A percentile compares a stretch with the other conserved stretches of the same genome.
Conservation (phyloP, 2,329 filamentous ascomycete species). For the Diaporthe citri region DNA sequence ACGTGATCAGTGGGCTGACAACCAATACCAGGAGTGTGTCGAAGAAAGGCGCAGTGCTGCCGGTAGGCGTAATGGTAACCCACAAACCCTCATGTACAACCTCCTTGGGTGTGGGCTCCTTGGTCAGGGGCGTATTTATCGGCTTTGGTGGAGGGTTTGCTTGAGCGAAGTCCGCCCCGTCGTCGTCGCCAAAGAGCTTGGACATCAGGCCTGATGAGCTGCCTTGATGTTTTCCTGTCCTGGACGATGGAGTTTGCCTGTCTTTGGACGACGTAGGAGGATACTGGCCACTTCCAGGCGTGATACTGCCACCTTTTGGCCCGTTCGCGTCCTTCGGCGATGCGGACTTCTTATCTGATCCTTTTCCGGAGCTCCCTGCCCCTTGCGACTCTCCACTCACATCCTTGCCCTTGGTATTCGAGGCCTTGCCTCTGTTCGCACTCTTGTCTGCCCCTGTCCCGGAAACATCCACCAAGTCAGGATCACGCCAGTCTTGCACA, state of each 20-base stretch:
- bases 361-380: conserved; percentile 43
- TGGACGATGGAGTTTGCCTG: conserved; percentile 34
- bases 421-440: conserved; percentile 24
- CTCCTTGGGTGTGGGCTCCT: conserved; percentile 41
- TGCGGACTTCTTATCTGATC: conserved; percentile 38
- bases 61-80: conserved; percentile 96
- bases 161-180: conserved; percentile 49
- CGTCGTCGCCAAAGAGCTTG: conserved; percentile 63
- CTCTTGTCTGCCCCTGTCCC: conserved; percentile 48
- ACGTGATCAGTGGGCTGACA: conserved; percentile 89
- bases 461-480: conserved; percentile 71
- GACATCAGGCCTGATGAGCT: conserved; percentile 55
- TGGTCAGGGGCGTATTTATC: conserved; percentile 41
- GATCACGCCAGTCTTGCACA: conserved; percentile 89
- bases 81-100: conserved; percentile 82
- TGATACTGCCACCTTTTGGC: conserved; percentile 75
- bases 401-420: conserved; percentile 20
- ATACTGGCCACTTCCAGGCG: conserved; percentile 81
- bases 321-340: conserved; percentile 49
- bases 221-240: conserved; percentile 46
- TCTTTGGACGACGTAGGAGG: conserved; percentile 53
- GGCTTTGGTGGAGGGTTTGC: conserved; percentile 48
- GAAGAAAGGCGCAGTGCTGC: conserved; percentile 91
- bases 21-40: conserved; percentile 98
- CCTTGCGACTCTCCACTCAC: conserved; percentile 34